These are phyloP conservation scores for Meyerozyma sp. DNA, from an alignment of 1,139 yeast genomes.

Conservation along the genomic window DNA sequence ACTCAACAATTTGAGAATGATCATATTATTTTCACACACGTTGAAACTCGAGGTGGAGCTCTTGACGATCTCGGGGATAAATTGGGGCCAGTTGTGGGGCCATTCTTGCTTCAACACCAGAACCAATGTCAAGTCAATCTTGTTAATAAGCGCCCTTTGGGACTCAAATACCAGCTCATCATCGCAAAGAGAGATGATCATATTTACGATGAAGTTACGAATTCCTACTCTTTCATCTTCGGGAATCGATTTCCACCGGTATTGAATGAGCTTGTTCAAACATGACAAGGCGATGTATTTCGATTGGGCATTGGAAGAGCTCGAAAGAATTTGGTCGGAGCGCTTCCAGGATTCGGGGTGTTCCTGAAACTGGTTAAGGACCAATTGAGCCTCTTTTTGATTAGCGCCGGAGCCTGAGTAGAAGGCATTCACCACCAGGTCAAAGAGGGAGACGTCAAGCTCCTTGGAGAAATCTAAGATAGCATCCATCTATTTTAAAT, in stretches of 20 bases:
- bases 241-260: conserved; percentile 92
- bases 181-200: conserved; percentile 90
- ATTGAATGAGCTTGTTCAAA: conserved; percentile 81
- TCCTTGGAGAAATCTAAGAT: conserved; percentile 84
- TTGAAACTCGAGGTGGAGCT: conserved; percentile 83
- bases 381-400: conserved; percentile 77
- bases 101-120: conserved; percentile 95
- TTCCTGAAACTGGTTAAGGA: conserved; percentile 86
- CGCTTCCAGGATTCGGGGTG: conserved; percentile 95
- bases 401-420: conserved; percentile 77
- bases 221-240: conserved; percentile 83
- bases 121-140: conserved; percentile 89
- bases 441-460: conserved; percentile 73
- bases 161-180: conserved; percentile 70
- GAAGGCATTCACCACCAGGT: conserved; percentile 82
- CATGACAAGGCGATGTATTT: conserved; percentile 90
- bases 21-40: conserved; percentile 97
- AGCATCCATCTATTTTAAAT: conserved; percentile 57
- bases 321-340: conserved; percentile 84
- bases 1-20: conserved; percentile 76
- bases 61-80: conserved; percentile 86
- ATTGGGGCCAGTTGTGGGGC: conserved; percentile 99
- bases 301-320: conserved; percentile 74
- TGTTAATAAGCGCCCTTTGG: conserved; percentile 82
- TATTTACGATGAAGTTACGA: conserved; percentile 85